These are phyloP conservation scores for Paecilomyces formosus DNA, from an alignment of 2,329 filamentous ascomycete genomes.

Conservation along the genomic window DNA sequence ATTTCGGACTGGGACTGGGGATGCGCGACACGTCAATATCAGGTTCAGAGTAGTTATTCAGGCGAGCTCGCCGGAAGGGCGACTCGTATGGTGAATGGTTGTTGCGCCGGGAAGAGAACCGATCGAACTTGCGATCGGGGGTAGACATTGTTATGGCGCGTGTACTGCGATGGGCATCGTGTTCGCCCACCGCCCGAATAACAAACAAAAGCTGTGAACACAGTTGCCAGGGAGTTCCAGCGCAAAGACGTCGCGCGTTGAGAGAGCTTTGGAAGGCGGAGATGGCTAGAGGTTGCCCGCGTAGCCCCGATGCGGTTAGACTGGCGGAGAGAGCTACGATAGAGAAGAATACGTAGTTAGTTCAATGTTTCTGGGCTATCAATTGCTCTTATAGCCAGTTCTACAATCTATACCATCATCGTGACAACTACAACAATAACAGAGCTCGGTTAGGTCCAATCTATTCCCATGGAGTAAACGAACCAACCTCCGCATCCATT, in stretches of 20 bases:
- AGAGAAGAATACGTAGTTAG: not conserved
- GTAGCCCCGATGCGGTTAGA: not conserved
- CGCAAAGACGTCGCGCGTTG: not conserved
- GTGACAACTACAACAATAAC: not conserved
- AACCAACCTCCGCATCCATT: not conserved
- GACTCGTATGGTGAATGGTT: constrained; percentile 19
- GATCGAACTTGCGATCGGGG: constrained; percentile 20
- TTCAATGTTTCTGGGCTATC: too few species aligned
- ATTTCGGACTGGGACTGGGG: constrained; percentile 19
- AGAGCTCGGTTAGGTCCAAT: not conserved
- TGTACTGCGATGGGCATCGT: not conserved
- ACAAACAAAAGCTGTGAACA: not conserved
- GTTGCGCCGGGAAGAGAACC: constrained; percentile 22
- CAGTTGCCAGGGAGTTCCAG: not conserved
- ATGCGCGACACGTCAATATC: constrained; percentile 21
- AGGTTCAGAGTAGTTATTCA: constrained; percentile 16
- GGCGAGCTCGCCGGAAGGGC: constrained; percentile 23
- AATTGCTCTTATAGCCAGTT: too few species aligned
- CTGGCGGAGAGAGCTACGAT: not conserved
- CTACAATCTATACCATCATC: not conserved
- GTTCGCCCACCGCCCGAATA: not conserved
- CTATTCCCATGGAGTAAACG: not conserved
- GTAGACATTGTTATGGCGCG: constrained; percentile 23
- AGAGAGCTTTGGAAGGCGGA: not conserved
- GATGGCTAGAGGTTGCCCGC: not conserved